phyloP scores from a whole-genome alignment of 2,329 filamentous ascomycete species.

The Phyllosticta citribraziliensis region DNA sequence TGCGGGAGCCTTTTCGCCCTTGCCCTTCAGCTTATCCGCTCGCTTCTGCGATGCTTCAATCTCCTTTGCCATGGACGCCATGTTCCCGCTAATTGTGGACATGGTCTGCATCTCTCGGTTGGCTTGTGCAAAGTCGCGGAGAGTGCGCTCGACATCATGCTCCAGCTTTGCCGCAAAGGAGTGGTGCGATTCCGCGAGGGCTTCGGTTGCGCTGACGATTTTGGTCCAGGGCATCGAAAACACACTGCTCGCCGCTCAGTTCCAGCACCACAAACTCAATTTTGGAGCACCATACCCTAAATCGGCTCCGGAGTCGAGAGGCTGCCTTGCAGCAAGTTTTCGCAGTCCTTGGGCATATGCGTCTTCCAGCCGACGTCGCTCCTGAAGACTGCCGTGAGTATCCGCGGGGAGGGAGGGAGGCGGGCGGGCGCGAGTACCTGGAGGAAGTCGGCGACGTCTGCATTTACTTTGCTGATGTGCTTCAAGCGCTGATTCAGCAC shows the following conservation, averaged over 20 bases:
- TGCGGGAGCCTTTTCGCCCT: constrained; percentile 65
- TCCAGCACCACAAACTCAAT: constrained; percentile 14
- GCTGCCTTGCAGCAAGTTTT: constrained; percentile 66
- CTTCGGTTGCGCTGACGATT: constrained; percentile 69
- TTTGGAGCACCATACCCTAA: constrained; percentile 59
- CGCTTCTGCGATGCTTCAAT: constrained; percentile 77
- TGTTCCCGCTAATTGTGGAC: constrained; percentile 69
- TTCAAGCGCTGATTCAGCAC: constrained; percentile 80
- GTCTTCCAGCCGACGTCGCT: constrained; percentile 86
- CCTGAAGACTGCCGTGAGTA: constrained; percentile 44
- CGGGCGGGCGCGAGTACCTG: constrained; percentile 53
- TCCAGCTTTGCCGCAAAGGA: constrained; percentile 73
- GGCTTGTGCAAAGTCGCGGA: constrained; percentile 63
- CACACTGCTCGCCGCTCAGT: constrained; percentile 46
- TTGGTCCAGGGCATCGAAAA: constrained; percentile 88
- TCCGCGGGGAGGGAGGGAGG: neutral
- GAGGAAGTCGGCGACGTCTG: constrained; percentile 91
- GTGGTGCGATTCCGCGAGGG: constrained; percentile 75
- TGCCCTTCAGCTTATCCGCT: constrained; percentile 72
- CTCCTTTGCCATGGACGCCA: constrained; percentile 71
- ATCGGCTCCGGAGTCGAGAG: constrained; percentile 67
- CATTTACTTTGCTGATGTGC: constrained; percentile 76
- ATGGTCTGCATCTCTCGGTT: constrained; percentile 73
- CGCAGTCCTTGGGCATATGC: constrained; percentile 73
- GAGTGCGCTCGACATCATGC: constrained; percentile 72